phyloP scores from a whole-genome alignment of 306 rosid species.

The Castanea mollissima region DNA sequence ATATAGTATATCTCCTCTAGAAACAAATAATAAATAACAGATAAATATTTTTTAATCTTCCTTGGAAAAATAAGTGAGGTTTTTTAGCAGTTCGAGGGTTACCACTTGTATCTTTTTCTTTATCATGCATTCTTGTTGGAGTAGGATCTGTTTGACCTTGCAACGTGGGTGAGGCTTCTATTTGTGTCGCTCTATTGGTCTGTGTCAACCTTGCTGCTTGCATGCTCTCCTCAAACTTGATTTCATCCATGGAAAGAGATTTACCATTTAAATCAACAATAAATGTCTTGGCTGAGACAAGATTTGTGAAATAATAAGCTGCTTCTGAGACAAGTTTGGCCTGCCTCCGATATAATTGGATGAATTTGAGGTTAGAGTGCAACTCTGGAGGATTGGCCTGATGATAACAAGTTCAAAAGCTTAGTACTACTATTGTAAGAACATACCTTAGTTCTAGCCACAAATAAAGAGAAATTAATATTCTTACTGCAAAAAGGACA shows the following conservation, averaged over 20 bases:
- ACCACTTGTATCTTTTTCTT: conserved; percentile 32
- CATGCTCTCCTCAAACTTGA: conserved; percentile 59
- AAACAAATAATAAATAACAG: neutral
- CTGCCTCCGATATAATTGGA: conserved; percentile 62
- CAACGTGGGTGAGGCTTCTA: conserved; percentile 18
- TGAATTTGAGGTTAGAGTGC: conserved; percentile 70
- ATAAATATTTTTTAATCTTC: neutral
- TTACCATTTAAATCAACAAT: conserved; percentile 52
- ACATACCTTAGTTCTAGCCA: neutral
- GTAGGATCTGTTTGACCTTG: conserved; percentile 23
- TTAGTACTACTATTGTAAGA: conserved; percentile 9
- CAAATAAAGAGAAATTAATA: neutral
- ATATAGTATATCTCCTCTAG: neutral
- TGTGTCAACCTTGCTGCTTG: conserved; percentile 40
- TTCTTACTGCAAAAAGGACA: neutral
- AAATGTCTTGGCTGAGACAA: conserved; percentile 58
- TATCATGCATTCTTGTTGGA: conserved; percentile 15
- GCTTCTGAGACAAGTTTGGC: conserved; percentile 58
- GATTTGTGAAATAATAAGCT: conserved; percentile 54
- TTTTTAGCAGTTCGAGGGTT: conserved; percentile 18
- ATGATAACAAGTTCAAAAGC: conserved; percentile 12
- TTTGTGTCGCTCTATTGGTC: conserved; percentile 16
- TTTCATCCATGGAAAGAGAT: conserved; percentile 51
- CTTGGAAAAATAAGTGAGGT: neutral
- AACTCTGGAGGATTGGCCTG: conserved; percentile 73